Base-by-base conservation (phyloP, 1,284 basidiomycete species). In the Lentinula novae-zelandiae region DNA sequence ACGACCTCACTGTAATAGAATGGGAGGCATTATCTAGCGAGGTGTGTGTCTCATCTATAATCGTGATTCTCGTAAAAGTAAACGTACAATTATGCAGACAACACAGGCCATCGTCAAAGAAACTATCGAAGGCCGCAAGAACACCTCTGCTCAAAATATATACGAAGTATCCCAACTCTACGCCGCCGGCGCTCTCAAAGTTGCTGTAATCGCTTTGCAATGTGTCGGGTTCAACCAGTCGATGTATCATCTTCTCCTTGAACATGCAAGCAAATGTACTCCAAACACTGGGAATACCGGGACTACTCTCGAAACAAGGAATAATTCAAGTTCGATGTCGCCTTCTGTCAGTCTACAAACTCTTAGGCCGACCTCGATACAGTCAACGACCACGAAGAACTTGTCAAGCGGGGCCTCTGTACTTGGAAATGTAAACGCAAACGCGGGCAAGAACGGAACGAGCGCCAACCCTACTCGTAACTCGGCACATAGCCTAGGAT, bases 81-180 rank as follows among this genome's bases (percentile, higher is more conserved):
- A 60, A 44, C 38, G 60, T 49, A 44, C 64, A 10, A 44, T 53
- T 12, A 34, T 42, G 8, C 66, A 91, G 89, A 84, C 87, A 0
- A 81, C 78, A 0, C 82, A 85, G 62, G 76, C 81, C 0, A 75
- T 91, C 57, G 76, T 90, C 65, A 89, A 83, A 71, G 88, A 90
- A 58, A 91, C 89, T 0, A 75, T 91, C 36, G 72, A 80, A 1
- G 82, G 76, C 13, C 81, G 89, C 54, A 90, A 89, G 72, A 90
- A 89, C 69, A 83, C 82, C 20, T 87, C 88, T 0, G 87, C 89
- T 15, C 88, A 90, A 68, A 89, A 88, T 67, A 72, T 85, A 40
- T 90, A 89, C 71, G 89, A 92, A 69, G 82, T 81, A 0, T 75
- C 77, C 0, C 89, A 91, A 67, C 78, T 91, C 27, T 92, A 90